Conservation (phyloP, 768 basidiomycete species). For the Crassisporium funariophilum region DNA sequence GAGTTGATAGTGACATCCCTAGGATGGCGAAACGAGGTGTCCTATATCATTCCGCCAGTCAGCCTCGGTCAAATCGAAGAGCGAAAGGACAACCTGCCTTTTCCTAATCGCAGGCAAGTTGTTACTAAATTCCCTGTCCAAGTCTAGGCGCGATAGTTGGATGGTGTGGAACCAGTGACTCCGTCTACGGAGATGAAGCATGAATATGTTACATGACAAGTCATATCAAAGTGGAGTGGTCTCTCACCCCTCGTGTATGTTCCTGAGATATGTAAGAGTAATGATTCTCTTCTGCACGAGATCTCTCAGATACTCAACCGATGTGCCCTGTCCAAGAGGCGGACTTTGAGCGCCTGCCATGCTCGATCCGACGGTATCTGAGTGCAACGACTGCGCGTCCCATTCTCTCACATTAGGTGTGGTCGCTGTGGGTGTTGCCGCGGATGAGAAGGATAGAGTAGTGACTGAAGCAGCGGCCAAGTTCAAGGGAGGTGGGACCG, state of each 20-base stretch:
- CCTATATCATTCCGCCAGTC: conserved; percentile 36
- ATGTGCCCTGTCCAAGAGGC: conserved; percentile 61
- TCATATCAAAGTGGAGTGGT: conserved; percentile 1
- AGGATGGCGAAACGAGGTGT: conserved; percentile 83
- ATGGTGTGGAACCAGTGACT: conserved; percentile 91
- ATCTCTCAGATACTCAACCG: conserved; percentile 78
- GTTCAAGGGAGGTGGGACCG: conserved; percentile 36
- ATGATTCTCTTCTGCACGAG: conserved; percentile 83
- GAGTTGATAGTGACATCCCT: conserved; percentile 81
- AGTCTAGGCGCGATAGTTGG: conserved; percentile 70
- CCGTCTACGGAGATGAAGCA: conserved; percentile 45
- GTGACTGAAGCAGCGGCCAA: conserved; percentile 35
- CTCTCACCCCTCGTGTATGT: conserved; percentile 83
- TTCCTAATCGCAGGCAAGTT: conserved; percentile 65
- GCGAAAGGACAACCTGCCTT: conserved; percentile 45
- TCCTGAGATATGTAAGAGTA: conserved; percentile 83
- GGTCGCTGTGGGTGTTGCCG: conserved; percentile 43
- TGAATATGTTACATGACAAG: neutral
- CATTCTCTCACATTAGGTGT: conserved; percentile 58
- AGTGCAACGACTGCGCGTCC: conserved; percentile 71
- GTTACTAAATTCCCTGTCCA: conserved; percentile 76
- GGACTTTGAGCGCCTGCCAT: conserved; percentile 43
- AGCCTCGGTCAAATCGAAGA: conserved; percentile 5
- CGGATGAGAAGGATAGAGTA: conserved; percentile 39
- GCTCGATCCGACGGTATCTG: conserved; percentile 39